Evolutionary conservation across 257 asterid species (phyloP).

Genomic region (Nyctanthes arbortristis): DNA sequence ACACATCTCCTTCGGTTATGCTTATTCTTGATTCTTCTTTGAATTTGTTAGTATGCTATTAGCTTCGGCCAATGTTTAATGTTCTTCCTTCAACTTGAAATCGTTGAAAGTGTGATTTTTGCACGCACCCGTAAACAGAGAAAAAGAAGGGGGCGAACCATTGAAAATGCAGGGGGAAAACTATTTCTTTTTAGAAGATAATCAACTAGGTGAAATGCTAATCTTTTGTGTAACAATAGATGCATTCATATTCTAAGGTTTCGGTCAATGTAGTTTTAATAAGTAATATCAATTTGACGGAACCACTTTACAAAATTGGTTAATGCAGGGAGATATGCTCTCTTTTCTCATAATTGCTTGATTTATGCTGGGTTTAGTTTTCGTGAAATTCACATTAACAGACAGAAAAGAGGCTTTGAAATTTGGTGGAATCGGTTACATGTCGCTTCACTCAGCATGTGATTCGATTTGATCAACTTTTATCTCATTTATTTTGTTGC

Average conservation of each 20-base stretch:
- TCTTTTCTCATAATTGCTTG: too few species aligned
- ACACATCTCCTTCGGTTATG: not conserved
- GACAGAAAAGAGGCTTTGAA: not conserved
- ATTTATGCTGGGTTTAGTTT: not conserved
- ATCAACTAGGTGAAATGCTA: too few species aligned
- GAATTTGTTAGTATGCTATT: not conserved
- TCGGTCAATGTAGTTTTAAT: too few species aligned
- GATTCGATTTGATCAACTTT: not conserved
- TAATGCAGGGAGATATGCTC: too few species aligned
- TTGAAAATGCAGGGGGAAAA: too few species aligned
- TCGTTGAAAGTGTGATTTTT: not conserved
- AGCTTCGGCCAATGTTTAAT: slow-evolving; percentile 5
- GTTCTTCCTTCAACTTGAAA: not conserved
- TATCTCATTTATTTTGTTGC: slow-evolving; percentile 16
- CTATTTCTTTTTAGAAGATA: too few species aligned
- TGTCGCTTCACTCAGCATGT: not conserved
- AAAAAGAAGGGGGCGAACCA: too few species aligned
- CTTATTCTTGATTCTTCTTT: not conserved
- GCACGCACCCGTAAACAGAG: not conserved
- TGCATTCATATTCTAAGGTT: too few species aligned
- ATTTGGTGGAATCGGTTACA: slow-evolving; percentile 4
- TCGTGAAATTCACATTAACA: not conserved
- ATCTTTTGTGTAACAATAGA: too few species aligned
- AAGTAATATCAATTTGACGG: too few species aligned
- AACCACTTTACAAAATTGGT: too few species aligned